These are phyloP conservation scores for Metarhizium robertsii DNA, from an alignment of 2,329 filamentous ascomycete genomes.

Conservation along the genomic window DNA sequence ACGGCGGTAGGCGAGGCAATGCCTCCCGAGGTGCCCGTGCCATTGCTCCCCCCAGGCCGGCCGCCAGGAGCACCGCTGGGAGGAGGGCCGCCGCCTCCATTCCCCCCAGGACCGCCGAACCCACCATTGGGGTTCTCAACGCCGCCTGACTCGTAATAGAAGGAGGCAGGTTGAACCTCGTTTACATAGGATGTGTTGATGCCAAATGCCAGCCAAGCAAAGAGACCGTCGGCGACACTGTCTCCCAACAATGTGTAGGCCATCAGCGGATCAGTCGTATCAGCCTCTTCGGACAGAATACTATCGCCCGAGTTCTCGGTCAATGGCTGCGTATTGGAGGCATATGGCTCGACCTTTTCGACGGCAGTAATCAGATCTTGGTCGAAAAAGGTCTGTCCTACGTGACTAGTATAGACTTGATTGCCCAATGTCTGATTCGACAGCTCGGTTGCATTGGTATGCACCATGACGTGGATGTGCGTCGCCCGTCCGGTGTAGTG, in stretches of 20 bases:
- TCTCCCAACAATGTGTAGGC: conserved; percentile 49
- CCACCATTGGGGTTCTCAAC: conserved; percentile 17
- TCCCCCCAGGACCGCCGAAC: conserved; percentile 7
- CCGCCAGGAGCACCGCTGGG: background rate
- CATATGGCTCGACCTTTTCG: conserved; percentile 35
- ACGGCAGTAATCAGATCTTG: conserved; percentile 40
- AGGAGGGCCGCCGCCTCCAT: background rate
- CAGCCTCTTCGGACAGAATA: conserved; percentile 31
- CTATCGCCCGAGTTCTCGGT: conserved; percentile 42
- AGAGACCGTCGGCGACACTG: conserved; percentile 36
- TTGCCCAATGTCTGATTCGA: conserved; percentile 42
- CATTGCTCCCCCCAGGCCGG: background rate
- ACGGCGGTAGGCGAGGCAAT: background rate
- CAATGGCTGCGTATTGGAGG: conserved; percentile 29
- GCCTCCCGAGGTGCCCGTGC: background rate
- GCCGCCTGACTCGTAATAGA: conserved; percentile 22
- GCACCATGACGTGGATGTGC: conserved; percentile 29
- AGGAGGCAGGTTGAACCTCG: conserved; percentile 20
- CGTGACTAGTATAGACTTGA: conserved; percentile 43
- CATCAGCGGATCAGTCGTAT: conserved; percentile 46
- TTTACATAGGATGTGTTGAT: conserved; percentile 26
- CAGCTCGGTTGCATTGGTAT: conserved; percentile 21
- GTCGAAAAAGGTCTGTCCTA: conserved; percentile 52
- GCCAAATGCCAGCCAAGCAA: conserved; percentile 44
- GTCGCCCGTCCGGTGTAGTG: conserved; percentile 31